These are phyloP conservation scores for Fragilaria crotonensis DNA, from an alignment of 108 stramenopile species.

Conservation along the genomic window DNA sequence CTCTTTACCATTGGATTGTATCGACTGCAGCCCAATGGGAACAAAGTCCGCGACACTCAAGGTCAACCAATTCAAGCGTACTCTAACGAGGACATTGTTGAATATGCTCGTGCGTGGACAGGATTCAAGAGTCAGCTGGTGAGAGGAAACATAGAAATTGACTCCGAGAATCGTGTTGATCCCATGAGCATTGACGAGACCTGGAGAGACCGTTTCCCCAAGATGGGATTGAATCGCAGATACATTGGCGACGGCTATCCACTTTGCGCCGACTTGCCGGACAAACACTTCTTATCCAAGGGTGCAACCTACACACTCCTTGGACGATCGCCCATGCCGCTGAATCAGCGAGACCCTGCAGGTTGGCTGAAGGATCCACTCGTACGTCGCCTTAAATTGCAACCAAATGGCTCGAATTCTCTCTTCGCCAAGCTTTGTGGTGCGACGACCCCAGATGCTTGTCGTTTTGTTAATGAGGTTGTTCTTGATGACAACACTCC, in stretches of 20 bases:
- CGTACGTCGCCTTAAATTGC: slow-evolving; percentile 6
- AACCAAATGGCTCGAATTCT: slow-evolving; percentile 10
- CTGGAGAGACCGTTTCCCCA: slow-evolving; percentile 64
- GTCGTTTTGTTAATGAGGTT: slow-evolving; percentile 21
- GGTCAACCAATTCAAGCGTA: slow-evolving; percentile 29
- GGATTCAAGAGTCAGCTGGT: slow-evolving; percentile 30
- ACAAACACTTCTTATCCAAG: slow-evolving; percentile 35
- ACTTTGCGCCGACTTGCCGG: slow-evolving; percentile 48
- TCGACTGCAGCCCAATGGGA: slow-evolving; percentile 36
- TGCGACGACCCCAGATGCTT: slow-evolving; percentile 10
- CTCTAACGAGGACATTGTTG: too few species aligned
- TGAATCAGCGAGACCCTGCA: slow-evolving; percentile 7
- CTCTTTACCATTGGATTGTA: slow-evolving; percentile 31
- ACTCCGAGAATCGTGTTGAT: slow-evolving; percentile 17
- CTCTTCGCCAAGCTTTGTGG: slow-evolving; percentile 31
- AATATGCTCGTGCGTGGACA: slow-evolving; percentile 52
- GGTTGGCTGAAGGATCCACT: slow-evolving; percentile 17
- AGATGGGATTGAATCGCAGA: slow-evolving; percentile 30
- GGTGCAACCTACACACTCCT: slow-evolving; percentile 49
- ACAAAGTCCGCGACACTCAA: slow-evolving; percentile 9
- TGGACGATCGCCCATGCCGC: slow-evolving; percentile 24
- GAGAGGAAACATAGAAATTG: slow-evolving; percentile 33
- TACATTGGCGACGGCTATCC: too few species aligned
- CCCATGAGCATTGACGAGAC: slow-evolving; percentile 23
- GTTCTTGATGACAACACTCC: slow-evolving; percentile 16